Percentiles rank a stretch among this genome's conserved stretches.
Evolutionary conservation across 2,329 filamentous ascomycete genomes (phyloP).

Genomic region (Xylariales sp.): DNA sequence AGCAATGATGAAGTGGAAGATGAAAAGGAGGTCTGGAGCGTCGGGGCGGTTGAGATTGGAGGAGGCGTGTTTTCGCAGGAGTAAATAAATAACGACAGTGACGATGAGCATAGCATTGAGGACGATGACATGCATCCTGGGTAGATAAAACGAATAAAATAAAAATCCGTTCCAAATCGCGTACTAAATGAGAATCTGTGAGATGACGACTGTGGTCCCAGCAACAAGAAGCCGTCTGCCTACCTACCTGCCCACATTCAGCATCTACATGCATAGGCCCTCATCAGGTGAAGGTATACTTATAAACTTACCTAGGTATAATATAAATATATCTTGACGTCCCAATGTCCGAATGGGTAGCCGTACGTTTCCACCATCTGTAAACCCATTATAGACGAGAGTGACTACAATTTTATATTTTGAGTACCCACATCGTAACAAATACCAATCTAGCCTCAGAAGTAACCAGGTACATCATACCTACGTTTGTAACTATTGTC

Average conservation of each 20-base stretch:
- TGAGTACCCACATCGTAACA: too few relatives aligned
- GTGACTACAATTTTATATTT: too few relatives aligned
- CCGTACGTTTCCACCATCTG: too few relatives aligned
- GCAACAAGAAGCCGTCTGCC: neutral
- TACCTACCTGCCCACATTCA: neutral
- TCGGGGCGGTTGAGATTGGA: constrained; percentile 85
- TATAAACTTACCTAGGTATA: too few relatives aligned
- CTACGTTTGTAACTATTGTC: too few relatives aligned
- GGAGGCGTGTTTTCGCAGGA: constrained; percentile 68
- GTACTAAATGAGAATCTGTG: neutral
- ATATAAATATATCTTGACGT: too few relatives aligned
- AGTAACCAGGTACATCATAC: too few relatives aligned
- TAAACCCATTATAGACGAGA: too few relatives aligned
- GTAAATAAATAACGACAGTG: constrained; percentile 28
- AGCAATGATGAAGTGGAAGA: constrained; percentile 94
- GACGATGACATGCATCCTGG: constrained; percentile 1
- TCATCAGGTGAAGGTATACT: too few relatives aligned
- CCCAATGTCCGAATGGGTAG: too few relatives aligned
- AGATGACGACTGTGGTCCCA: neutral
- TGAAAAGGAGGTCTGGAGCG: constrained; percentile 94
- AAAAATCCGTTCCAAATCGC: neutral
- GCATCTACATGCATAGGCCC: neutral
- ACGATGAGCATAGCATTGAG: constrained; percentile 14
- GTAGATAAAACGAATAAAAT: constrained; percentile 18
- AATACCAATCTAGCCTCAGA: too few relatives aligned